Evolutionary conservation across 768 basidiomycete species (phyloP), one percentile per base, ranked within the genome.

Genomic region (Amanita muscaria): DNA sequence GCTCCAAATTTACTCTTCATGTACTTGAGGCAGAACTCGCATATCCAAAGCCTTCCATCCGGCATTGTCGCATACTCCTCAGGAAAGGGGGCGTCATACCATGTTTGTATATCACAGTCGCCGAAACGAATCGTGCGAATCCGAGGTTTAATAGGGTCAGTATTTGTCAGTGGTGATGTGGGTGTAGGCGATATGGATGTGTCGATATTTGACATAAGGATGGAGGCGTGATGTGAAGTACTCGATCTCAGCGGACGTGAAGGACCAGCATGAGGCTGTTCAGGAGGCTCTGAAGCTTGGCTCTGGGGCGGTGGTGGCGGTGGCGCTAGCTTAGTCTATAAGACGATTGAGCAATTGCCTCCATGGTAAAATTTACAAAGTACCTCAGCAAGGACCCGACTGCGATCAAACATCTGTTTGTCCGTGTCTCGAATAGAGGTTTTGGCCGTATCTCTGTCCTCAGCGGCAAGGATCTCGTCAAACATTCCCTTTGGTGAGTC

Each of bases 1-100:
- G 85, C 84, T 35, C 83, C 83, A 62, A 93, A 98, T 40, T 76
- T 74, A 56, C 88, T 92, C 72, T 90, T 91, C 86, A 96, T 94
- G 55, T 98, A 98, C 67, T 93, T 97, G 56, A 99, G 61, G 59
- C 96, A 99, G 61, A 91, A 96, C 60, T 98, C 94, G 64, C 96
- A 99, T 59, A 96, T 83, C 91, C 91, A 98, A 47, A 99, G 65
- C 43, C 82, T 70, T 14, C 94, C 92, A 53, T 97, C 91, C 16
- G 91, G 88, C 45, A 93, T 84, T 44, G 79, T 78, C 32, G 89
- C 80, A 61, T 96, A 98, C 61, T 99, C 96, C 59, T 98, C 94
- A 0, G 96, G 94, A 60, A 97, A 98, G 5, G 96, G 96, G 18
- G 96, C 96, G 59, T 96, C 91, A 61, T 90, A 98, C 96, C 96